Evolutionary conservation across 768 basidiomycete species (phyloP), one percentile per base, ranked within the genome.

Genomic region (Baorangia bicolor): DNA sequence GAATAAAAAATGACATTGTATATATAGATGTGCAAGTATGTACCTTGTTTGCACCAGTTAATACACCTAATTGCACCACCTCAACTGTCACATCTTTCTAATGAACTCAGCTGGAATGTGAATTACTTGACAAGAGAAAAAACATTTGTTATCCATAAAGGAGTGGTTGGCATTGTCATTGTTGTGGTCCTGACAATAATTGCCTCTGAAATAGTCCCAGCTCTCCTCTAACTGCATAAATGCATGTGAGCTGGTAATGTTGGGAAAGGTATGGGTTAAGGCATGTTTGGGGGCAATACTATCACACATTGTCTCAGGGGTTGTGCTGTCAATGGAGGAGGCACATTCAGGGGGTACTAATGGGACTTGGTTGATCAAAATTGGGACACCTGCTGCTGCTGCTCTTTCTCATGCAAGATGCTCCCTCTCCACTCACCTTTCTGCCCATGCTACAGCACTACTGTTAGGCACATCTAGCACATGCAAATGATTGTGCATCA

Each of bases 391-490:
- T 27, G 51, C 43, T 23, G 48, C 59, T 7, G 51, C 44, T 4
- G 58, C 69, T 28, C 70, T 58, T 51, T 71, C 70, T 42, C 69
- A 63, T 1, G 58, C 57, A 18, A 59, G 41, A 28, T 65, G 68
- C 46, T 77, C 76, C 37, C 76, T 73, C 53, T 75, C 73, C 4
- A 70, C 73, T 46, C 76, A 62, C 34, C 76, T 66, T 51, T 78
- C 77, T 23, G 64, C 59, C 13, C 70, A 61, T 39, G 63, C 64
- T 23, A 49, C 55, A 1, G 49, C 56, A 33, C 31, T 53, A 10
- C 51, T 57, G 45, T 62, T 66, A 4, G n/a, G 0, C 23, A 33
- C 58, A n/a, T 69, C 60, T 0, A 14, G 21, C 18, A 48, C 39
- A 25, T 67, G 58, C 27, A 14, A 11, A 30, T 69, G 51, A n/a